Base-by-base conservation (phyloP, 2,329 filamentous ascomycete species). In the Cytospora mali region DNA sequence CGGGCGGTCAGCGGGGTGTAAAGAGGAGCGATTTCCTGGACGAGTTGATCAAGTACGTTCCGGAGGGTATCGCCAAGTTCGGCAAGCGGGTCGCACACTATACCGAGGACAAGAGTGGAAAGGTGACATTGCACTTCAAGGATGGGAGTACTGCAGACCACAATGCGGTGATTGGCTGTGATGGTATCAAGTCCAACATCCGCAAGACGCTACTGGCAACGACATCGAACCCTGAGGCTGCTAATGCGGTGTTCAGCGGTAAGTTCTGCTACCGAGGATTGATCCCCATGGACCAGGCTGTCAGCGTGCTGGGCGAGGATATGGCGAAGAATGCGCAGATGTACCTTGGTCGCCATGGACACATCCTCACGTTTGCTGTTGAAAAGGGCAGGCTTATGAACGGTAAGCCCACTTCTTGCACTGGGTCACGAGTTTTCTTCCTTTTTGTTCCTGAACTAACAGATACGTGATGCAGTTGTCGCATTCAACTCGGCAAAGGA, bases 191-290 rank as follows among this genome's bases (percentile, higher is more conserved):
- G 56, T 66, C 62, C 29, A 64, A 55, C 55, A 80, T 81, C 4
- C 75, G 87, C 18, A 73, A 80, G 39, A 70, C 84, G 4, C 71
- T 89, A 10, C 73, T 88, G 0, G 82, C 80, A 1, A 39, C 33
- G 35, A 67, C 74, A 16, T 62, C 70, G 66, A 76, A 51, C 69
- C 77, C 58, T 64, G 78, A 46, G 60, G 78, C 62, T 66, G 53
- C 64, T 16, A 83, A 28, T 69, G 78, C 72, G n/a, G 70, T 68
- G 1, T 89, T 85, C 68, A 81, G 79, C 0, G 78, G 81, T 29
- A 84, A 85, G 68, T 84, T 84, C 70, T 85, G 81, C 2, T 88
- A 87, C 69, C 78, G 87, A n/a, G 75, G 74, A 14, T 62, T 76
- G 29, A 70, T 76, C n/a, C 73, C 74, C 0, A 88, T 89, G 80